Conservation (phyloP, 2,329 filamentous ascomycete genomes). For the Teratosphaeria viscida region DNA sequence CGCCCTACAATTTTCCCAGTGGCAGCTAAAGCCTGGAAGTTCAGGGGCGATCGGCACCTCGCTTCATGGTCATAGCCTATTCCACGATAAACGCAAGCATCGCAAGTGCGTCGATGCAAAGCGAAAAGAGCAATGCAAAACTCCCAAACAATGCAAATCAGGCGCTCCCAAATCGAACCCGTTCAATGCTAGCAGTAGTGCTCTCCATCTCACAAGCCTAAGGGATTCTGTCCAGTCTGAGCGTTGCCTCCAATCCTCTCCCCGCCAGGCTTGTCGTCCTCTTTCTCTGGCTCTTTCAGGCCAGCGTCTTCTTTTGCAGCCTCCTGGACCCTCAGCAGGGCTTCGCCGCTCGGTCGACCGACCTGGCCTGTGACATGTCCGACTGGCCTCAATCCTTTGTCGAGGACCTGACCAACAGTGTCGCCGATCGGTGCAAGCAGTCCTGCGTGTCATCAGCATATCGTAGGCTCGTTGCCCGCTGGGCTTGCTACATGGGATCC, state of each 20-base stretch:
- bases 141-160: background rate
- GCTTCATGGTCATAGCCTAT: too few species aligned
- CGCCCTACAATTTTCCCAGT: too few species aligned
- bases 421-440: constrained; percentile 24
- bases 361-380: constrained; percentile 21
- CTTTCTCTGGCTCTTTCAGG: constrained; percentile 12
- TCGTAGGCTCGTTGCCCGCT: background rate
- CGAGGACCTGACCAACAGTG: constrained; percentile 24
- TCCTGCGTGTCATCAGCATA: constrained; percentile 4
- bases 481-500: background rate
- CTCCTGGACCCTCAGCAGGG: constrained; percentile 14
- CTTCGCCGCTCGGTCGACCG: constrained; percentile 21
- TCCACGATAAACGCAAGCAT: background rate
- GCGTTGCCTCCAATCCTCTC: constrained; percentile 25
- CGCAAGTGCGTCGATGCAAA: background rate
- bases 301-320: constrained; percentile 15
- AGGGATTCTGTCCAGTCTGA: constrained; percentile 26
- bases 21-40: too few species aligned
- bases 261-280: constrained; percentile 17
- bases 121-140: background rate
- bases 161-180: background rate
- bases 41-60: too few species aligned
- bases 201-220: constrained; percentile 19
- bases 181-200: background rate
- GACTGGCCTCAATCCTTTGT: constrained; percentile 19